Base-by-base conservation (phyloP, 257 asterid species). In the Fraxinus anomala region DNA sequence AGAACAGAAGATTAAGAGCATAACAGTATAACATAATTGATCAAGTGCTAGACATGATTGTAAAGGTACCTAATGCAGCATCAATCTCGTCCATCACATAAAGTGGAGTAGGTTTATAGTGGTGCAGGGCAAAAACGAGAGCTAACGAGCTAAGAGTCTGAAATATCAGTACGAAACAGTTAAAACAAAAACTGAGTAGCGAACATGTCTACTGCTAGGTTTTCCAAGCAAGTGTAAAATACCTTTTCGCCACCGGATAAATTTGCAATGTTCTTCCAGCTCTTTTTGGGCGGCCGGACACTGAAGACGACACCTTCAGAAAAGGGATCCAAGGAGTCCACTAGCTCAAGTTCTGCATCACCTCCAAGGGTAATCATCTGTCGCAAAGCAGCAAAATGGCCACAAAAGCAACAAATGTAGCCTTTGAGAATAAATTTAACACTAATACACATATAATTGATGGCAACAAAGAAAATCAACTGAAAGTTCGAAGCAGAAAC, bases 361-460 rank as follows among this genome's bases (percentile, higher is more conserved):
- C 99, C 99, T 80, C 98, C 99, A 72, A 95, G 93, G 40, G 99
- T 95, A 80, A 95, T 95, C 99, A 95, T 95, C 99, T 95, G 88
- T 14, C 40, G 63, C 59, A 80, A 75, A 24, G 44, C 49, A 68
- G 42, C 17, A 36, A 30, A 73, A 23, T 26, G 71, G 44, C 30
- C 54, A 47, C 71, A 26, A 37, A 24, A 42, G n/a, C 36, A 30
- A 12, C 17, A 21, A 1, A 36, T 39, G 26, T 8, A 75, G 24
- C 66, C 68, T 3, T 76, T 19, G 16, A 34, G 68, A 65, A 44
- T 28, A 42, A 36, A 31, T 68, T 21, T 21, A 19, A 23, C 59
- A 13, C 59, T 13, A 49, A 49, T 49, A 36, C 12, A 19, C 34
- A 74, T 49, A 65, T 21, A 36, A 24, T 56, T 16, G 2, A 70